phyloP scores from a whole-genome alignment of 2,329 filamentous ascomycete species.

The Penicillium sp. region DNA sequence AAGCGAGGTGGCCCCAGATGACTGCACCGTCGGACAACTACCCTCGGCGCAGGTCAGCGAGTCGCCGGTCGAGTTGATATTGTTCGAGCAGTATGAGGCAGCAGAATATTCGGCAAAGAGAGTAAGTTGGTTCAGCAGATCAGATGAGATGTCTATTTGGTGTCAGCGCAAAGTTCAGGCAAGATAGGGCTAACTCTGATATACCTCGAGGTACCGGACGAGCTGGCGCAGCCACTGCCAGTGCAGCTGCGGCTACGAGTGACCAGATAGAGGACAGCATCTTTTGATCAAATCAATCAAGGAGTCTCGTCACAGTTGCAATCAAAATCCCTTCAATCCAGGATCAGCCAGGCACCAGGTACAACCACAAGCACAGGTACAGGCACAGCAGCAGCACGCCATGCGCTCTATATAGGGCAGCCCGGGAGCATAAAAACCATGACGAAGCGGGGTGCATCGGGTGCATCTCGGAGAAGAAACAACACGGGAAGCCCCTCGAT shows the following conservation, averaged over 20 bases:
- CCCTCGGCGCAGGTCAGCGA: slow-evolving; percentile 50
- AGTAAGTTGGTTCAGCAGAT: slow-evolving; percentile 46
- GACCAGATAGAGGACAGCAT: slow-evolving; percentile 13
- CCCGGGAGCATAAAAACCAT: neutral
- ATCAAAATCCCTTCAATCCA: neutral
- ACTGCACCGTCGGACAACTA: slow-evolving; percentile 55
- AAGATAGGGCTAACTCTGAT: slow-evolving; percentile 1
- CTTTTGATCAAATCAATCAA: too few species aligned
- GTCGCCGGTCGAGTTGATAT: slow-evolving; percentile 51
- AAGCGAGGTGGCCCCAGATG: slow-evolving; percentile 50
- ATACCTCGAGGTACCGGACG: slow-evolving; percentile 30
- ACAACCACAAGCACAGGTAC: neutral
- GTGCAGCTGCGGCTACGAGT: slow-evolving; percentile 16
- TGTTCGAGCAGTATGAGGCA: slow-evolving; percentile 56
- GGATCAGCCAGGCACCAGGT: neutral
- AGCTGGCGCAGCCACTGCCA: slow-evolving; percentile 27
- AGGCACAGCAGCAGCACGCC: neutral
- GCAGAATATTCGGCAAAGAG: slow-evolving; percentile 59
- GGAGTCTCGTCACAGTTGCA: too few species aligned
- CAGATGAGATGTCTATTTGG: slow-evolving; percentile 43
- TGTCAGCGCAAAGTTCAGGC: neutral
- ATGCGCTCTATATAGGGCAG: neutral
- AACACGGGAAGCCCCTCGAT: slow-evolving; percentile 1
- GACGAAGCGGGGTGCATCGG: slow-evolving; percentile 12
- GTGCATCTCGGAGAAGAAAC: neutral